phyloP scores from a whole-genome alignment of 306 rosid genomes.

The Rosa chinensis region DNA sequence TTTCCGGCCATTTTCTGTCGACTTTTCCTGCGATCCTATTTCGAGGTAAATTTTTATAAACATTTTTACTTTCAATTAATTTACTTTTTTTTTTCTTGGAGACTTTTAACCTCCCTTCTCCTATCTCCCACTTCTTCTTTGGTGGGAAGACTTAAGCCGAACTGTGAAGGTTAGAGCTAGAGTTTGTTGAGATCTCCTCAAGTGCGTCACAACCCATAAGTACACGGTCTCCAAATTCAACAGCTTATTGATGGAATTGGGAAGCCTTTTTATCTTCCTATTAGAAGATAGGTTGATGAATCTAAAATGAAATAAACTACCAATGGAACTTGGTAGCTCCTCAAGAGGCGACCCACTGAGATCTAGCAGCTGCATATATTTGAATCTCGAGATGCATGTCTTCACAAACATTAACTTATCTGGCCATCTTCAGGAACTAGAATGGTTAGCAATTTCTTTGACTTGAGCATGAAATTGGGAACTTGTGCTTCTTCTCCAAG shows the following conservation, averaged over 20 bases:
- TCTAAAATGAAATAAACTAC: constrained; percentile 8
- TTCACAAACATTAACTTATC: neutral
- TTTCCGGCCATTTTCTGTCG: too few species aligned
- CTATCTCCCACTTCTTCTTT: too few species aligned
- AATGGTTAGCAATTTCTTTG: neutral
- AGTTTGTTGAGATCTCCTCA: neutral
- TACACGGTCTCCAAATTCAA: neutral
- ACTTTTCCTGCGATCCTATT: too few species aligned
- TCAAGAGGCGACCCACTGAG: neutral
- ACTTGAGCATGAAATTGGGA: neutral
- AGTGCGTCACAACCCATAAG: neutral
- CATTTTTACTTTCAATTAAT: too few species aligned
- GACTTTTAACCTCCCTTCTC: too few species aligned
- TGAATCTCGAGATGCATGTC: neutral
- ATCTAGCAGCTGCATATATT: neutral
- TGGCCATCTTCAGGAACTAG: neutral
- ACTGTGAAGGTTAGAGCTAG: too few species aligned
- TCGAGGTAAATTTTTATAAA: too few species aligned
- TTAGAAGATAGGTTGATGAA: neutral
- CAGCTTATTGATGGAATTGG: constrained; percentile 16
- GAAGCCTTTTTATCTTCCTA: neutral
- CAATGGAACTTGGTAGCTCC: constrained; percentile 4
- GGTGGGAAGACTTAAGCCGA: too few species aligned
- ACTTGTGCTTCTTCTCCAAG: neutral
- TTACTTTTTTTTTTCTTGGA: too few species aligned